Conservation (phyloP, 2,329 filamentous ascomycete species). For the Calycina marina region DNA sequence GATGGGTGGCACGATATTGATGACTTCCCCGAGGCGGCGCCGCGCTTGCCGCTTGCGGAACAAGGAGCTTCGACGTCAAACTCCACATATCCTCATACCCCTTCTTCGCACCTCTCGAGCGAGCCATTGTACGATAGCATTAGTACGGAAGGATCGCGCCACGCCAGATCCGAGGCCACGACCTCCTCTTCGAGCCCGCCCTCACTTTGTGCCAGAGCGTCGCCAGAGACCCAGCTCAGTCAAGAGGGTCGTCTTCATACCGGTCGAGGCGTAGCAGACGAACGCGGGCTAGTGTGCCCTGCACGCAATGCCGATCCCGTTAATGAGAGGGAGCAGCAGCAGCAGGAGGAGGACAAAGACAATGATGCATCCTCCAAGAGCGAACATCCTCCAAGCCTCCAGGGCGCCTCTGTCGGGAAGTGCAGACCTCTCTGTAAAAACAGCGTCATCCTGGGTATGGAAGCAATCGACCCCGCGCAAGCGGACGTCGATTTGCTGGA, state of each 20-base stretch:
- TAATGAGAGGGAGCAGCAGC: conserved; percentile 4
- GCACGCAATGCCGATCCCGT: conserved; percentile 1
- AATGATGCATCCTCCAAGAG: too few species aligned
- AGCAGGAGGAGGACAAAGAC: conserved; percentile 6
- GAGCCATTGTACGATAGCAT: conserved; percentile 10
- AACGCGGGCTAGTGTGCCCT: conserved; percentile 8
- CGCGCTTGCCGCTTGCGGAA: conserved; percentile 8
- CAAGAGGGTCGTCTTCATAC: conserved; percentile 8
- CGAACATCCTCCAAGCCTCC: too few species aligned
- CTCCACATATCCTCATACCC: conserved; percentile 3
- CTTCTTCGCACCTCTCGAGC: conserved; percentile 7
- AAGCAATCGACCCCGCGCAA: background rate
- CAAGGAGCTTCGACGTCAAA: conserved; percentile 6
- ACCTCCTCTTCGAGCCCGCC: conserved; percentile 3
- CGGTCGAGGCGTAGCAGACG: conserved; percentile 7
- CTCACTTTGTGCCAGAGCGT: conserved; percentile 6
- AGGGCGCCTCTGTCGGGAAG: too few species aligned
- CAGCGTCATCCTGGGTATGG: background rate
- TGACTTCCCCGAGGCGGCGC: conserved; percentile 9
- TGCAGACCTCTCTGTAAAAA: too few species aligned
- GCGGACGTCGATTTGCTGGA: background rate
- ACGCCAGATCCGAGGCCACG: conserved; percentile 7
- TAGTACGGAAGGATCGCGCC: conserved; percentile 4
- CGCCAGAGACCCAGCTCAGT: conserved; percentile 8
- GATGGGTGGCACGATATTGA: conserved; percentile 12